A percentile compares a stretch with the other conserved stretches of the same genome.
Evolutionary conservation across 345 rosid genomes (phyloP).

Genomic region (Bruguiera parviflora): DNA sequence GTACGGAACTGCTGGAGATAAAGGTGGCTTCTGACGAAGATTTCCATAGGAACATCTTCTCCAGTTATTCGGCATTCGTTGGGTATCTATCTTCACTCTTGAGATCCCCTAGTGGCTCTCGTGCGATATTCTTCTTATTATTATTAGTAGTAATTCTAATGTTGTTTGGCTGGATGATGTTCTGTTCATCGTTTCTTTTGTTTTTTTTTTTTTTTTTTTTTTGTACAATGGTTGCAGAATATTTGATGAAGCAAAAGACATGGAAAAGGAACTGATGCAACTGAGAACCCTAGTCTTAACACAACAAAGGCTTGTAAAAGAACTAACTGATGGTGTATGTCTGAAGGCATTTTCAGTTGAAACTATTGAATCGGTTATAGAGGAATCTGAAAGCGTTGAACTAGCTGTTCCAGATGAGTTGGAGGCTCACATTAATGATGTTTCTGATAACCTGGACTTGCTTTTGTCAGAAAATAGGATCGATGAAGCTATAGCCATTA

Average conservation of each 20-base stretch:
- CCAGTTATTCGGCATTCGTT: constrained; percentile 43
- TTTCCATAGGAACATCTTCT: constrained; percentile 39
- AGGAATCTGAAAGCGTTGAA: constrained; percentile 32
- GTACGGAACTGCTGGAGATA: constrained; percentile 53
- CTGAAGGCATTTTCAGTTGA: constrained; percentile 33
- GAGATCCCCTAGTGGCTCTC: too few species aligned
- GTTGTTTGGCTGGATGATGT: neutral
- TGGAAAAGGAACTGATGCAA: constrained; percentile 40
- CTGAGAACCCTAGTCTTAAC: constrained; percentile 41
- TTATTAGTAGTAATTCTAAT: too few species aligned
- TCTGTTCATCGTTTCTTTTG: neutral
- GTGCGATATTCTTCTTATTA: too few species aligned
- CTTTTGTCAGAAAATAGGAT: constrained; percentile 44
- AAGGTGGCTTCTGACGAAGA: constrained; percentile 59
- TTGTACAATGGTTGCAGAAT: constrained; percentile 30
- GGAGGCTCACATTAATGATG: constrained; percentile 28
- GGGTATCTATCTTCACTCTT: constrained; percentile 30
- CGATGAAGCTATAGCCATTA: constrained; percentile 43
- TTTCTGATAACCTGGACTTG: constrained; percentile 44
- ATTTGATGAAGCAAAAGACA: constrained; percentile 42
- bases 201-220: neutral
- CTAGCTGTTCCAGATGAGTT: constrained; percentile 20
- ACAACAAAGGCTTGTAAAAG: constrained; percentile 44
- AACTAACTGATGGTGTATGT: constrained; percentile 33
- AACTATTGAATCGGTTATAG: constrained; percentile 19